Percentiles rank a stretch among this genome's conserved stretches.
phyloP scores from a whole-genome alignment of 306 rosid species.

The Benincasa hispida region DNA sequence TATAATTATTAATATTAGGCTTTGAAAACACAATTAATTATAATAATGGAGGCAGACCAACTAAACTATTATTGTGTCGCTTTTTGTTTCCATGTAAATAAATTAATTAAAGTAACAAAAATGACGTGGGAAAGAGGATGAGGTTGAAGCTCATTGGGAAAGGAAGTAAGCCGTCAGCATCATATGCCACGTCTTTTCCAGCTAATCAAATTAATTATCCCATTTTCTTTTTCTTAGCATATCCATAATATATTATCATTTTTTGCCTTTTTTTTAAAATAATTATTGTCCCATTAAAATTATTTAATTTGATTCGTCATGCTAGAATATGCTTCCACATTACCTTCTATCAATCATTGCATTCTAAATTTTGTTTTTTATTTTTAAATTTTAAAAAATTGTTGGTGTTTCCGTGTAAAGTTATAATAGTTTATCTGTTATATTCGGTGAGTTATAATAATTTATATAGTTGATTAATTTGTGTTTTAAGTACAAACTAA shows the following conservation, averaged over 20 bases:
- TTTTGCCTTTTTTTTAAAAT: neutral
- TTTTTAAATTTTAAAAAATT: too few relatives aligned
- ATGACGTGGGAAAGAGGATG: neutral
- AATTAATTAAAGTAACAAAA: neutral
- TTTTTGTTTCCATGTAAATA: neutral
- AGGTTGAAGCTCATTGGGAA: neutral
- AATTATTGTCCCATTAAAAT: neutral
- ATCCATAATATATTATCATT: neutral
- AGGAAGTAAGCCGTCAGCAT: neutral
- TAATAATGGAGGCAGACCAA: neutral
- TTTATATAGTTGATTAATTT: too few relatives aligned
- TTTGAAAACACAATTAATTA: neutral
- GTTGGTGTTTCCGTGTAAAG: too few relatives aligned
- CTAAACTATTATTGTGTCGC: neutral
- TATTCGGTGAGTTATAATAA: too few relatives aligned
- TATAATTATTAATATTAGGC: neutral
- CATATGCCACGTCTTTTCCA: conserved; percentile 8
- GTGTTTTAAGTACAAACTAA: too few relatives aligned
- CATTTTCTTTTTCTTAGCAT: neutral
- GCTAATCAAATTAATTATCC: neutral
- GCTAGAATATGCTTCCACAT: neutral
- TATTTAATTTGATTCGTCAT: neutral
- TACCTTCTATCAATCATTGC: neutral
- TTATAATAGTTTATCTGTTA: too few relatives aligned
- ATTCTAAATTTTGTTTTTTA: neutral